phyloP scores from a whole-genome alignment of 768 basidiomycete genomes.

The Agrocybe praecox region DNA sequence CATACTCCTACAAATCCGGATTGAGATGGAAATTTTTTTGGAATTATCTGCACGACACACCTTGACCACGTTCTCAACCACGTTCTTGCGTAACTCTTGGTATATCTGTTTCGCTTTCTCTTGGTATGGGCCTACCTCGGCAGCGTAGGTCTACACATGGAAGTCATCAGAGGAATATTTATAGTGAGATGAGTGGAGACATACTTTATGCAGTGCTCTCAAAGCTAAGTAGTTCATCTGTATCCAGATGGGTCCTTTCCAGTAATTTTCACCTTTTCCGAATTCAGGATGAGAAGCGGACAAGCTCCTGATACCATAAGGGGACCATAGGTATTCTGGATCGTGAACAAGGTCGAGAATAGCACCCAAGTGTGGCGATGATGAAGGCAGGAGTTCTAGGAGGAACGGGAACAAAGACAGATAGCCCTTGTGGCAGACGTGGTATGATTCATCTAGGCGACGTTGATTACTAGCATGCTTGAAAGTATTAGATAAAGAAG shows the following conservation, averaged over 20 bases:
- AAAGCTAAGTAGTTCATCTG: conserved; percentile 96
- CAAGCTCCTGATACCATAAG: conserved; percentile 86
- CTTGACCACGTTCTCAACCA: conserved; percentile 82
- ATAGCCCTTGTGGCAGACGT: conserved; percentile 91
- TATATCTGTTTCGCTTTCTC: conserved; percentile 79
- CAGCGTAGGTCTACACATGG: conserved; percentile 67
- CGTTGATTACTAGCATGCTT: conserved; percentile 1
- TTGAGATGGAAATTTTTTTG: background rate
- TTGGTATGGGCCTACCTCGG: conserved; percentile 80
- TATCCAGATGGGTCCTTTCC: conserved; percentile 96
- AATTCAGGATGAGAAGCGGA: conserved; percentile 89
- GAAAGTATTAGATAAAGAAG: too few relatives aligned
- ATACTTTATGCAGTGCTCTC: conserved; percentile 74
- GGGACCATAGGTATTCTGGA: conserved; percentile 89
- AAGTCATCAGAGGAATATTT: background rate
- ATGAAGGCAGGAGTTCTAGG: conserved; percentile 73
- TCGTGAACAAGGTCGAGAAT: conserved; percentile 81
- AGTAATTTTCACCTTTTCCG: conserved; percentile 94
- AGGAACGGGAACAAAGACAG: conserved; percentile 94
- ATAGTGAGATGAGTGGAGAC: conserved; percentile 7
- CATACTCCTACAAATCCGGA: conserved; percentile 66
- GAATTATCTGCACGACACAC: conserved; percentile 23
- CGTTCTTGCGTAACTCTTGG: conserved; percentile 73
- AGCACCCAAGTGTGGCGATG: conserved; percentile 79
- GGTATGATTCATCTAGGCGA: conserved; percentile 80